Evolutionary conservation across 768 basidiomycete genomes (phyloP), one percentile per base, ranked within the genome.

Genomic region (Lactarius quietus): DNA sequence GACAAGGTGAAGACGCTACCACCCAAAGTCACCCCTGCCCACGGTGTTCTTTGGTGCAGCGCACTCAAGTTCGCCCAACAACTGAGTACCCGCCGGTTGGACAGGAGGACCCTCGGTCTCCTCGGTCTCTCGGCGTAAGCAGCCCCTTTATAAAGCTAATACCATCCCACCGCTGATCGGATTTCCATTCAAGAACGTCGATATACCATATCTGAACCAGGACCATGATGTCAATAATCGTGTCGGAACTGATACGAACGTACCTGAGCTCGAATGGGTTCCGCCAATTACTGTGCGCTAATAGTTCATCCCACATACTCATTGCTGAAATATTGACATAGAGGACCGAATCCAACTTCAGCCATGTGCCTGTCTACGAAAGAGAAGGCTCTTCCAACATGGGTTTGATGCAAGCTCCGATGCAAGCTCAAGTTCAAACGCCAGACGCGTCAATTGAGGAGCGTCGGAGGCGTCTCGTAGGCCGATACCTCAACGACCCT

Each of bases 401-500:
- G n/a, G n/a, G n/a, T n/a, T n/a, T n/a, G n/a, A n/a, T 6, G 6
- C 48, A 17, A 7, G 31, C 43, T 29, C 60, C 15, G 7, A 23
- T 14, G 10, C 15, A 14, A 15, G 36, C 6, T 36, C 12, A 10
- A 36, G n/a, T 12, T 10, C 33, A 33, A 8, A 33, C 33, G 4
- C n/a, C 12, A 41, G 51, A 20, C 55, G 31, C 18, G 54, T 20
- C 43, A 1, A 35, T 28, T 5, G 18, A 1, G 14, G 57, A 58
- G 36, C 9, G 17, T 33, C 57, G 57, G 14, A 52, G 57, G 57
- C 57, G n/a, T 38, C n/a, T 58, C 18, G 63, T 57, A 9, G 35
- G 10, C 9, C 29, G 36, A 29, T 58, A 63, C 48, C 23, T 63
- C 36, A 39, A 58, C 28, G 51, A 63, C 57, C 57, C 57, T 5